Evolutionary conservation across 148 eudicot genomes (phyloP).

Genomic region (Cornus florida): DNA sequence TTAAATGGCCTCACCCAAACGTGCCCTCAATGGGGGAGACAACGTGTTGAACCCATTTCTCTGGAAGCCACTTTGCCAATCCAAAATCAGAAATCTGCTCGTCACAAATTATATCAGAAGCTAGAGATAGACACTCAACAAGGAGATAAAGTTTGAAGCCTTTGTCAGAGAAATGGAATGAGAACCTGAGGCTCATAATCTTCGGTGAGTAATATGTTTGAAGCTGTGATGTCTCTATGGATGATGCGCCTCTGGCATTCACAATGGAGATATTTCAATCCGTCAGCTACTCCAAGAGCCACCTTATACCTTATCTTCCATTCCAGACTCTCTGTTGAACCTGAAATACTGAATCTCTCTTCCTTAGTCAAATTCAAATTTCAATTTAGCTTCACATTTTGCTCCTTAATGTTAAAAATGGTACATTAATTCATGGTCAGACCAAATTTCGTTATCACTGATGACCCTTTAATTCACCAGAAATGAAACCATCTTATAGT

Average conservation of each 20-base stretch:
- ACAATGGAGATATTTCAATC: constrained; percentile 80
- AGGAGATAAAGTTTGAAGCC: background rate
- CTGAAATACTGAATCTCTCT: constrained; percentile 37
- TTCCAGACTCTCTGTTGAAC: constrained; percentile 40
- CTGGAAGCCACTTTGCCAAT: constrained; percentile 96
- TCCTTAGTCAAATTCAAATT: constrained; percentile 2
- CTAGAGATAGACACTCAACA: background rate
- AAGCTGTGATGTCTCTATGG: constrained; percentile 95
- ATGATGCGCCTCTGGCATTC: constrained; percentile 83
- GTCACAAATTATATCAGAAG: too few relatives aligned
- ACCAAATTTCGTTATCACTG: too few relatives aligned
- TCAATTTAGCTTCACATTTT: too few relatives aligned
- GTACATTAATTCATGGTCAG: too few relatives aligned
- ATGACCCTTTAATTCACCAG: too few relatives aligned
- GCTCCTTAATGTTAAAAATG: too few relatives aligned
- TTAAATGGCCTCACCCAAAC: constrained; percentile 60
- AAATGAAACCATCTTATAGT: too few relatives aligned
- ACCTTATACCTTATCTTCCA: constrained; percentile 77
- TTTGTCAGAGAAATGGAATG: too few relatives aligned
- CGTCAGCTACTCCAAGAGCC: constrained; percentile 82
- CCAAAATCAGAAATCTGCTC: constrained; percentile 94
- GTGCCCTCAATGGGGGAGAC: constrained; percentile 94
- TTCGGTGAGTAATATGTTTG: constrained; percentile 76
- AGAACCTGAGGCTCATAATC: constrained; percentile 76
- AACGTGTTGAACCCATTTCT: constrained; percentile 84